Evolutionary conservation across 495 filamentous ascomycete species (phyloP).

Genomic region (Xylaria acuta): DNA sequence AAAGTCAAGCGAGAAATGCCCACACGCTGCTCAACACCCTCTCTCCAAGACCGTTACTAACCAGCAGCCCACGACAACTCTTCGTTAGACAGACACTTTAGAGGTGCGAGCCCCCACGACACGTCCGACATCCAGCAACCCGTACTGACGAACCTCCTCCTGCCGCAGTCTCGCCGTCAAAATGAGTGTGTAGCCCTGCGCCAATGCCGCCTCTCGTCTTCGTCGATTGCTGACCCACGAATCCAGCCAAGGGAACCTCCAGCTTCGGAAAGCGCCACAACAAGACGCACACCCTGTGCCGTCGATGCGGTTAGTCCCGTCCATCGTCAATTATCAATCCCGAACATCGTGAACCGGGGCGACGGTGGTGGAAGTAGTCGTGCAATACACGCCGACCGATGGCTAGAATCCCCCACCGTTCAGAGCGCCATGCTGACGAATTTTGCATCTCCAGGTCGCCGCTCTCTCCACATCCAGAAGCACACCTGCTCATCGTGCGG

Average conservation of each 20-base stretch:
- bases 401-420: neutral
- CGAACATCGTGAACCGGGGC: neutral
- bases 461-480: conserved; percentile 99
- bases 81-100: conserved; percentile 37
- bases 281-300: conserved; percentile 99
- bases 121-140: neutral
- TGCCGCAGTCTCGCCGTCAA: conserved; percentile 39
- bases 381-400: conserved; percentile 15
- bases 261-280: conserved; percentile 99
- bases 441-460: conserved; percentile 67
- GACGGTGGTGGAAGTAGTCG: conserved; percentile 9
- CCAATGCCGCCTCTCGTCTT: conserved; percentile 16
- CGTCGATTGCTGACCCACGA: conserved; percentile 41
- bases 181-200: conserved; percentile 40
- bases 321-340: conserved; percentile 1
- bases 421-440: conserved; percentile 11
- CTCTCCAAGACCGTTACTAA: conserved; percentile 27
- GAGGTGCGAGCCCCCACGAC: conserved; percentile 31
- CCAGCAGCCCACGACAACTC: conserved; percentile 30
- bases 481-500: conserved; percentile 96
- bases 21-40: conserved; percentile 26
- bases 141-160: conserved; percentile 28
- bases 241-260: conserved; percentile 85
- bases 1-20: conserved; percentile 40
- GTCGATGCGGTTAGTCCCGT: conserved; percentile 88